Evolutionary conservation across 2,329 filamentous ascomycete genomes (phyloP), one percentile per base, ranked within the genome.

Genomic region (Lecanicillium sp.): DNA sequence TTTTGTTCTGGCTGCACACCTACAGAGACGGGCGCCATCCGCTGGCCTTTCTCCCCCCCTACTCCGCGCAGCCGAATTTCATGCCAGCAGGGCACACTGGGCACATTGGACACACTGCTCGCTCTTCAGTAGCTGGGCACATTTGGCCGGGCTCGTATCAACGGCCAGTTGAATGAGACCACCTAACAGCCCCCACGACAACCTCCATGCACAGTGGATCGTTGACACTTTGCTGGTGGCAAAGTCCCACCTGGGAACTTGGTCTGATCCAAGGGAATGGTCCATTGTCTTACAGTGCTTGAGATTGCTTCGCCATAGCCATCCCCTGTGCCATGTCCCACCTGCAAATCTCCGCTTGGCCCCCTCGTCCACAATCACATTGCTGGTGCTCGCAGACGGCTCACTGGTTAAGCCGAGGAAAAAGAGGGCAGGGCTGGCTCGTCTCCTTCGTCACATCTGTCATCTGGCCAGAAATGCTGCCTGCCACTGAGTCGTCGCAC

Each of bases 201-300:
- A 40, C 14, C 10, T n/a, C 26, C 35, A 47, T 29, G 37, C 35
- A 27, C 45, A 29, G 44, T 48, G 45, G 45, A 48, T 36, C 45
- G 23, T 36, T 36, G 45, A 41, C 20, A 41, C 37, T 46, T 37
- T 32, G 11, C n/a, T 46, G n/a, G 33, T 46, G 42, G 42, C 44
- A 33, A 33, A 20, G 44, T 47, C 44, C 44, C 44, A 47, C 44
- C 44, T 27, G 21, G 29, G 27, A 32, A 33, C 27, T 48, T 42
- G 45, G 29, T 48, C 41, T 49, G 47, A 44, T 44, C 40, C 47
- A 49, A 49, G 47, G 27, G 47, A 49, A 44, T 44, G 47, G 40
- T 44, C 40, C 46, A 29, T 43, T 42, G 39, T 37, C 29, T 24
- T 40, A 40, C 36, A 15, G 36, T 38, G 39, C 40, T 49, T 44